Percentiles rank a stretch among this genome's conserved stretches.
phyloP scores from a whole-genome alignment of 441 rosid genomes.

The Sinapis alba region DNA sequence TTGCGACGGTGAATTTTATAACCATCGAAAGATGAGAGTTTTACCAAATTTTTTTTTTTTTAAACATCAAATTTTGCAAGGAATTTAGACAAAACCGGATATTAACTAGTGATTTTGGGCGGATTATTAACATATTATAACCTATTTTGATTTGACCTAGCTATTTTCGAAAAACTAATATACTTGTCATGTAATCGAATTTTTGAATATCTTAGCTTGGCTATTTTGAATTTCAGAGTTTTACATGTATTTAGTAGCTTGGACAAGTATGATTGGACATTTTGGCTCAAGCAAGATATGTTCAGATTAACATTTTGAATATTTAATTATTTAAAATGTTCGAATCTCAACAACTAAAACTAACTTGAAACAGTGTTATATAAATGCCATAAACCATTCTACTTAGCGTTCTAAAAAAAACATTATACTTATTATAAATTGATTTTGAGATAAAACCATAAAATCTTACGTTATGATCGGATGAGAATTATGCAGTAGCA shows the following conservation, averaged over 20 bases:
- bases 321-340: no score
- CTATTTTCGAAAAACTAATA: not conserved
- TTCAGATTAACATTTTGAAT: not conserved
- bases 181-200: not conserved
- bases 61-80: not conserved
- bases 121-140: not conserved
- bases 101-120: not conserved
- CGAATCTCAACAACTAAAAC: not conserved
- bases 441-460: no score
- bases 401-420: no score
- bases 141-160: not conserved
- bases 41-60: no score
- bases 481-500: not conserved
- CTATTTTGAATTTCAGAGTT: not conserved
- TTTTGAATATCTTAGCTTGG: not conserved
- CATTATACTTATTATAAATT: not conserved
- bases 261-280: not conserved
- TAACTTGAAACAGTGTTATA: not conserved
- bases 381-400: not conserved
- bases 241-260: not conserved
- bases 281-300: not conserved
- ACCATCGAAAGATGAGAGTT: no score
- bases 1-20: not conserved
- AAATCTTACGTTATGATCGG: not conserved
- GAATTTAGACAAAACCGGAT: not conserved